These are phyloP conservation scores for Dactylis glomerata DNA, from an alignment of 176 grass and related monocot genomes.

Conservation along the genomic window DNA sequence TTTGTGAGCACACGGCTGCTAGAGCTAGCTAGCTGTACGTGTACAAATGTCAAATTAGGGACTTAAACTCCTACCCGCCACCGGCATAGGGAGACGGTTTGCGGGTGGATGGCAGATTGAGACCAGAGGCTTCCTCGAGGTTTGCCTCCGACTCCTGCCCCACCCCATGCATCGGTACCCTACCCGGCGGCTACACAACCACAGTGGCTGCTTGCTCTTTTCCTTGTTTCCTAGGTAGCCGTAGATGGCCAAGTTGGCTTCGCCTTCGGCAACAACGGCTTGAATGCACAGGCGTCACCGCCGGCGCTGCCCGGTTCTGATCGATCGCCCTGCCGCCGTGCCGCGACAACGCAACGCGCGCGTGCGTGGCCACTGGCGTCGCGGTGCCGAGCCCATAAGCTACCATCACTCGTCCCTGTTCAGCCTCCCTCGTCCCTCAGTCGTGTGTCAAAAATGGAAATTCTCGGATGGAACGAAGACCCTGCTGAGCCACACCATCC, in stretches of 20 bases:
- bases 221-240: background rate
- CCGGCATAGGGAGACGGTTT: background rate
- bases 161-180: background rate
- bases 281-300: conserved; percentile 2
- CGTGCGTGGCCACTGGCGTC: background rate
- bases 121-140: background rate
- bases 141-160: background rate
- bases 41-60: background rate
- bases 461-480: background rate
- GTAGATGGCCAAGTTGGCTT: background rate
- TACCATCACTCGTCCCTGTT: background rate
- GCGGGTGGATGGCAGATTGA: background rate
- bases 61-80: background rate
- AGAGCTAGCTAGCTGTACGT: background rate
- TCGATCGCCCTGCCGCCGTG: too few species aligned
- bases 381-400: background rate
- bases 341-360: background rate
- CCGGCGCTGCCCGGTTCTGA: background rate
- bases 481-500: conserved; percentile 10
- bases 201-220: background rate
- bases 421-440: background rate
- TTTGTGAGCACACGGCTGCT: background rate
- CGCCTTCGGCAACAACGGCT: background rate
- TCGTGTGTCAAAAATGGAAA: background rate
- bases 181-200: background rate